Evolutionary conservation across 305 asterid genomes (phyloP), one percentile per base, ranked within the genome.

Genomic region (Fraxinus latifolia): DNA sequence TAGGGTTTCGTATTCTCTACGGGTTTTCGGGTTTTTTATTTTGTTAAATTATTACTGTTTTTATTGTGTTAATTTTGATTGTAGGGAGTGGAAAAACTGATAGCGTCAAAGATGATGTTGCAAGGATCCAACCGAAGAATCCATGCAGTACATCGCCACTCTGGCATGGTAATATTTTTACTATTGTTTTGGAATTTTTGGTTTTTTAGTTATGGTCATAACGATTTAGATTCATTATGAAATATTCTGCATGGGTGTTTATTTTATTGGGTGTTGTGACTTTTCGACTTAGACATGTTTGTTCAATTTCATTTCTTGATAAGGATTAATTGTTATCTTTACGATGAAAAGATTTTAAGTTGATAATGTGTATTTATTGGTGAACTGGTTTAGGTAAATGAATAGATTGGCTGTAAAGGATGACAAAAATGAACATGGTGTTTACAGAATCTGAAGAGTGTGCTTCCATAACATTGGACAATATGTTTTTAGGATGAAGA

Each of bases 81-180:
- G 19, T 62, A 95, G 98, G 98, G 99, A 62, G 98, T 95, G 84
- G 99, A 95, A 91, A 95, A 95, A 89, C 90, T 95, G 80, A 95
- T 95, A 82, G 97, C 96, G 14, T 95, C 98, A 5, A 94, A 94
- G 89, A 94, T 94, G 97, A 93, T 94, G 97, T 79, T 95, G 55
- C 93, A 97, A 2, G 95, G 99, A 12, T 95, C 99, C 70, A 95
- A 95, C 87, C 82, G 99, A 67, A 87, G 99, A 86, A 94, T 95
- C 78, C 98, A 95, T 81, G 90, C 97, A 4, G 98, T 95, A 86
- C 98, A 94, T 86, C 95, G 94, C 70, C 97, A 95, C 83, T 86
- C 98, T 12, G 98, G 99, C 88, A 93, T 93, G 98, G 99, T 95
- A 89, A 23, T 44, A 19, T 15, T 31, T 31, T 55, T 17, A 2